Base-by-base conservation (phyloP, 164 flowering plant genomes). In the Amborella trichopoda region DNA sequence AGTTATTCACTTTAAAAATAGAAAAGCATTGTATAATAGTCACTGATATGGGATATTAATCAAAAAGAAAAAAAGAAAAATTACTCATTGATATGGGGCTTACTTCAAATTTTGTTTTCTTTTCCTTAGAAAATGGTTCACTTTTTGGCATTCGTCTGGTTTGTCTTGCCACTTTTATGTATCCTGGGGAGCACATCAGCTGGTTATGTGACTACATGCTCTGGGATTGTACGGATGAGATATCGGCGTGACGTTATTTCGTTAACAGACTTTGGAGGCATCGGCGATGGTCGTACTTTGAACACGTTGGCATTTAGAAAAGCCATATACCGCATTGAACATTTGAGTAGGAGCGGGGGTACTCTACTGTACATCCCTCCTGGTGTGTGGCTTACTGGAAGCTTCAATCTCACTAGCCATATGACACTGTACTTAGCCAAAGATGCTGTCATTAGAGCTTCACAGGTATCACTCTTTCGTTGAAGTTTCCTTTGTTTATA, bases 341-440 rank as follows among this genome's bases (percentile, higher is more conserved):
- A 78, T 52, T 51, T 78, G 59, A 71, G 61, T 49, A 69, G 94
- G 50, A 59, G 80, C 54, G 99, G 96, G 0, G 96, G 99, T 19
- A 80, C 99, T 20, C 59, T 87, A 34, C 75, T 91, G 32, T 84
- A 80, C 56, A 60, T 91, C 18, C 99, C 96, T 41, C 78, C 81
- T 0, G 96, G 99, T 1, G 96, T 78, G 23, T 91, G 66, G 68
- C 69, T 91, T 33, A 91, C 98, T 1, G 91, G 55, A 36, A 60
- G 77, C 53, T 86, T 90, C 53, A 76, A 75, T 36, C 80, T 90
- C 25, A 86, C 98, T 1, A 90, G 98, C 49, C 88, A 73, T 50
- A 90, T 90, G 95, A 90, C 98, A 20, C 76, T 90, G 26, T 90
- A 73, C 59, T 52, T 90, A 58, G 91, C 98, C 39, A 59, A 52